A percentile compares a stretch with the other conserved stretches of the same genome.
Conservation (phyloP, 495 filamentous ascomycete genomes). For the Penicillium crystallinum region DNA sequence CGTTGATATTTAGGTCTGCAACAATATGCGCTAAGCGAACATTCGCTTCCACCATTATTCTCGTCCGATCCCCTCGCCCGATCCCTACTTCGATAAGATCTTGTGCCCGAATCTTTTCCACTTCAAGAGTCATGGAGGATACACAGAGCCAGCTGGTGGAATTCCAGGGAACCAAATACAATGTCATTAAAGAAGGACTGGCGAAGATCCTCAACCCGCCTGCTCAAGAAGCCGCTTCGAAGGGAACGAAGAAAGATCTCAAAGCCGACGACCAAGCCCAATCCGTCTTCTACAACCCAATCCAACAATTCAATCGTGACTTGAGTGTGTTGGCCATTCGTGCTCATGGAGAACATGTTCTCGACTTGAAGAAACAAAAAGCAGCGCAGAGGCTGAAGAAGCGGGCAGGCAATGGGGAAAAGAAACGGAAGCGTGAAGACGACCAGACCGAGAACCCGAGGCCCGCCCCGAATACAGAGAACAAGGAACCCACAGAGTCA, state of each 20-base stretch:
- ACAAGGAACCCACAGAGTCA: conserved; percentile 12
- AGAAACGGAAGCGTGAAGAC: conserved; percentile 44
- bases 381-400: conserved; percentile 39
- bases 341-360: conserved; percentile 66
- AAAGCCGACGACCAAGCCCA: conserved; percentile 53
- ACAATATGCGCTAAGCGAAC: conserved; percentile 12
- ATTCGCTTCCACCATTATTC: neutral
- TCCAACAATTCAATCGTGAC: conserved; percentile 98
- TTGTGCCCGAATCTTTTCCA: conserved; percentile 6
- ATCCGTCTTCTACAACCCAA: conserved; percentile 95
- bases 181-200: conserved; percentile 61
- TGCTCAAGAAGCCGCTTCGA: conserved; percentile 40
- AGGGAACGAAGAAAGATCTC: conserved; percentile 37
- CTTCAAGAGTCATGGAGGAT: conserved; percentile 14
- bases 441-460: conserved; percentile 15
- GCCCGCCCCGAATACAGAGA: conserved; percentile 5
- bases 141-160: conserved; percentile 22
- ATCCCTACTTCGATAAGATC: neutral
- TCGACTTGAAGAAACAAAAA: conserved; percentile 38
- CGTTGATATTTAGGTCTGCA: neutral
- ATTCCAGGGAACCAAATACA: conserved; percentile 50
- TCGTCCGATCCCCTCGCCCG: neutral
- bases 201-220: conserved; percentile 61
- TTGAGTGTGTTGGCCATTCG: conserved; percentile 87
- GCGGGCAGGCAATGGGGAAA: conserved; percentile 36